These are phyloP conservation scores for Fonsecaea multimorphosa DNA, from an alignment of 2,329 filamentous ascomycete species.

Conservation along the genomic window DNA sequence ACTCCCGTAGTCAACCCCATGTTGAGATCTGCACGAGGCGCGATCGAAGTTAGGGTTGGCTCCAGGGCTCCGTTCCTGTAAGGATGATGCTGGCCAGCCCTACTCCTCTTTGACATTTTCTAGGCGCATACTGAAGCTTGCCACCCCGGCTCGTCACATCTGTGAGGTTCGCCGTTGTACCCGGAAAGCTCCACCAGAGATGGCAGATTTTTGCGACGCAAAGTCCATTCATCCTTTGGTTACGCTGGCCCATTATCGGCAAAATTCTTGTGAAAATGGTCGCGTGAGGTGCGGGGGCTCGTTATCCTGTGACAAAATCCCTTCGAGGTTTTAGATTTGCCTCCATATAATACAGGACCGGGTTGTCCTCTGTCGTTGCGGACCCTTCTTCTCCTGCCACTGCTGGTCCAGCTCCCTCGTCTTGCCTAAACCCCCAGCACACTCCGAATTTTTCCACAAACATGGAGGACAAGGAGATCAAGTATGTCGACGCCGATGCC, in stretches of 20 bases:
- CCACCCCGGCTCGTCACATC: background rate
- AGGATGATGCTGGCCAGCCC: background rate
- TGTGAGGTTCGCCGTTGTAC: background rate
- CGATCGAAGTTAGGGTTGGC: background rate
- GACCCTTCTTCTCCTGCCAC: background rate
- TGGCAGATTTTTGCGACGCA: background rate
- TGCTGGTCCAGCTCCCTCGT: background rate
- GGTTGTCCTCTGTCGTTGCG: background rate
- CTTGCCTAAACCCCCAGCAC: background rate
- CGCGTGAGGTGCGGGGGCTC: background rate
- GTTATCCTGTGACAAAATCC: background rate
- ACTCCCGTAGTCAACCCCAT: background rate
- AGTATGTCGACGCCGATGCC: constrained; percentile 17
- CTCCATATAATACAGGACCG: background rate
- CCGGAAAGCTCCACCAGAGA: background rate
- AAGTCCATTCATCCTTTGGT: background rate
- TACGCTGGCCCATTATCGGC: background rate
- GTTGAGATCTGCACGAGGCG: background rate
- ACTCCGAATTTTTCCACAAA: background rate
- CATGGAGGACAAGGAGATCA: constrained; percentile 26
- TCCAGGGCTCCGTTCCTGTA: background rate
- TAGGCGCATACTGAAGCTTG: background rate
- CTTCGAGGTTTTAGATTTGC: background rate
- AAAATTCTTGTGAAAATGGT: background rate
- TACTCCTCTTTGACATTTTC: background rate